Conservation (phyloP, 495 filamentous ascomycete species). For the Xylaria cubensis region DNA sequence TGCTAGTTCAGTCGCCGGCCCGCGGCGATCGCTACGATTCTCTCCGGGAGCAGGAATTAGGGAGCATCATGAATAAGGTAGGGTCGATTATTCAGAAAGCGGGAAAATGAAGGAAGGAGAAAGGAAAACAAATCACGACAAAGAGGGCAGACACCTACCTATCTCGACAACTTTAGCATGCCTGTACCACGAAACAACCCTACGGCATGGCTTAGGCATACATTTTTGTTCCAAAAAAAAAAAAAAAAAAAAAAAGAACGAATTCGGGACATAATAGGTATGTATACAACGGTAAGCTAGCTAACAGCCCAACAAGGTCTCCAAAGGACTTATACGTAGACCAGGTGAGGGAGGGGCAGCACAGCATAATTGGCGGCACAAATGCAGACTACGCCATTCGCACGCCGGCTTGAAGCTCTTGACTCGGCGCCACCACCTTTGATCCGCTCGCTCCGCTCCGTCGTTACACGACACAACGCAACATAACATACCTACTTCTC, state of each 20-base stretch:
- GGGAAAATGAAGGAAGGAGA: not conserved
- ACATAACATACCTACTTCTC: not conserved
- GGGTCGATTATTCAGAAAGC: not conserved
- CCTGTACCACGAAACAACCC: not conserved
- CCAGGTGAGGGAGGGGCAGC: not conserved
- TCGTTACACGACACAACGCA: not conserved
- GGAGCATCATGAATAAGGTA: not conserved
- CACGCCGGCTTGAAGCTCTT: not conserved
- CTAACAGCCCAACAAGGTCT: not conserved
- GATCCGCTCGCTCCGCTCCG: not conserved
- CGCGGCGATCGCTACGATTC: not conserved
- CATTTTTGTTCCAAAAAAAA: not conserved
- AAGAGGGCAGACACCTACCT: not conserved
- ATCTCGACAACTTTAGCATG: not conserved
- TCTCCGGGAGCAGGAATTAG: not conserved
- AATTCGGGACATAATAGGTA: not conserved
- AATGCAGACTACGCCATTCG: constrained; percentile 6
- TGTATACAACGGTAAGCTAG: not conserved
- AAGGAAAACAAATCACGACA: not conserved
- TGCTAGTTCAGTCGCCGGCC: not conserved
- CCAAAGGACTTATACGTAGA: not conserved
- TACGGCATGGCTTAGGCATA: not conserved
- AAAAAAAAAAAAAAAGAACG: not conserved
- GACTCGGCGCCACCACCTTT: not conserved
- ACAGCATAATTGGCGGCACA: not conserved